A percentile compares a stretch with the other conserved stretches of the same genome.
phyloP scores from a whole-genome alignment of 2,329 filamentous ascomycete genomes.

The Ilyonectria sp. region DNA sequence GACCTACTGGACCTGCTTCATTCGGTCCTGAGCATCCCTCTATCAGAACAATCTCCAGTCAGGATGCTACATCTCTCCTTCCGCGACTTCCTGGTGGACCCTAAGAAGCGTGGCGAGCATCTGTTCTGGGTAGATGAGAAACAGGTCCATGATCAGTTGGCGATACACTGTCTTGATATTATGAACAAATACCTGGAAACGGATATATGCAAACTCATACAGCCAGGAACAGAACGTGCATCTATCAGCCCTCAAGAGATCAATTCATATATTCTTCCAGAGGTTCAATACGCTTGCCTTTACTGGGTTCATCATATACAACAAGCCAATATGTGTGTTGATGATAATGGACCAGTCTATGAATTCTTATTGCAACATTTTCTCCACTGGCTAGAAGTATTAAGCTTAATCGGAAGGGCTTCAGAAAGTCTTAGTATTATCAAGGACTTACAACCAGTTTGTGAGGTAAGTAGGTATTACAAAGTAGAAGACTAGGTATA shows the following conservation, averaged over 20 bases:
- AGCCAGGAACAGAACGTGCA: neutral
- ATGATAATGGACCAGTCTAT: neutral
- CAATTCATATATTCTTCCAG: neutral
- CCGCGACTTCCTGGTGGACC: too few relatives aligned
- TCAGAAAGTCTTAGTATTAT: slow-evolving; percentile 1
- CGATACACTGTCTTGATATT: too few relatives aligned
- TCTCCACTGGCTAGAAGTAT: slow-evolving; percentile 15
- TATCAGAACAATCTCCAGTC: neutral
- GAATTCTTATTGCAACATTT: neutral
- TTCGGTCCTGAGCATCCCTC: slow-evolving; percentile 23
- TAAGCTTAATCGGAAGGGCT: neutral
- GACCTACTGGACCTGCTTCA: too few relatives aligned
- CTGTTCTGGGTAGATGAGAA: too few relatives aligned
- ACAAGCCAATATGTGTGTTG: neutral
- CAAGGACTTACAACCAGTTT: neutral
- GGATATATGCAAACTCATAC: neutral
- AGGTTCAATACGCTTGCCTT: slow-evolving; percentile 5
- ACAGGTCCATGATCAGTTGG: too few relatives aligned
- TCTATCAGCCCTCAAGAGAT: neutral
- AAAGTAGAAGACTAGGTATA: too few relatives aligned
- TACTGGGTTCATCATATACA: slow-evolving; percentile 2
- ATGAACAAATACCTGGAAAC: neutral
- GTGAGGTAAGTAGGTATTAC: too few relatives aligned
- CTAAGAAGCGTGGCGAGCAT: too few relatives aligned
- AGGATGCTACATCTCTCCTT: slow-evolving; percentile 18